A percentile compares a stretch with the other conserved stretches of the same genome.
These are phyloP conservation scores for Coemansia sp. DNA, from an alignment of 192 early-diverging fungal genomes.

Conservation along the genomic window DNA sequence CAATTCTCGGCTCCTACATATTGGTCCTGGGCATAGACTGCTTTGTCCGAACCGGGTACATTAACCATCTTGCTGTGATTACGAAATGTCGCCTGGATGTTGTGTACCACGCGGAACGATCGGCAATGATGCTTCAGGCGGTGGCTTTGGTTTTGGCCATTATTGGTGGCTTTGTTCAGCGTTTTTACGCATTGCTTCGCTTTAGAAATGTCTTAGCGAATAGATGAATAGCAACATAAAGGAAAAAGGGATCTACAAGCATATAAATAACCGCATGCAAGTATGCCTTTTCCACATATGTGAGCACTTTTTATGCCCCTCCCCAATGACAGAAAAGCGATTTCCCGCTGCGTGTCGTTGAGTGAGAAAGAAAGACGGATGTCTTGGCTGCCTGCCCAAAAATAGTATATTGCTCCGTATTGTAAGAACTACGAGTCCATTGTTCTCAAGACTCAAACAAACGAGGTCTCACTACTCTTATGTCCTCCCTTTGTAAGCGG, in stretches of 20 bases:
- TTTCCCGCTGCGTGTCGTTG: background rate
- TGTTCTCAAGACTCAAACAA: background rate
- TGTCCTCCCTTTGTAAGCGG: background rate
- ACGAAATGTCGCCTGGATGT: background rate
- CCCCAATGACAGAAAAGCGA: background rate
- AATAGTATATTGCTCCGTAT: slow-evolving; percentile 1
- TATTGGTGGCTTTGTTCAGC: background rate
- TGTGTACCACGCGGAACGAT: background rate
- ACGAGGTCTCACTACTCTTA: background rate
- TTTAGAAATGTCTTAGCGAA: background rate
- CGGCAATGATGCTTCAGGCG: slow-evolving; percentile 16
- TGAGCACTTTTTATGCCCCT: background rate
- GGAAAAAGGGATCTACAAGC: background rate
- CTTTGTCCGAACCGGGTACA: slow-evolving; percentile 18
- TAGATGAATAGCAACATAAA: background rate
- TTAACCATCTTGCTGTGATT: slow-evolving; percentile 3
- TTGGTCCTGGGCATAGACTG: slow-evolving; percentile 22
- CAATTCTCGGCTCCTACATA: slow-evolving; percentile 14
- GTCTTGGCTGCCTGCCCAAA: background rate
- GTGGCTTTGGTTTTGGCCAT: slow-evolving; percentile 13
- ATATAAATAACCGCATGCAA: background rate
- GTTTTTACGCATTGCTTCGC: background rate
- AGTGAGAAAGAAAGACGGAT: background rate
- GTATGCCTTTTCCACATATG: background rate
- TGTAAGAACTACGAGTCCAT: background rate